Base-by-base conservation (phyloP, 2,329 filamentous ascomycete genomes). In the Paracoccidioides brasiliensis region DNA sequence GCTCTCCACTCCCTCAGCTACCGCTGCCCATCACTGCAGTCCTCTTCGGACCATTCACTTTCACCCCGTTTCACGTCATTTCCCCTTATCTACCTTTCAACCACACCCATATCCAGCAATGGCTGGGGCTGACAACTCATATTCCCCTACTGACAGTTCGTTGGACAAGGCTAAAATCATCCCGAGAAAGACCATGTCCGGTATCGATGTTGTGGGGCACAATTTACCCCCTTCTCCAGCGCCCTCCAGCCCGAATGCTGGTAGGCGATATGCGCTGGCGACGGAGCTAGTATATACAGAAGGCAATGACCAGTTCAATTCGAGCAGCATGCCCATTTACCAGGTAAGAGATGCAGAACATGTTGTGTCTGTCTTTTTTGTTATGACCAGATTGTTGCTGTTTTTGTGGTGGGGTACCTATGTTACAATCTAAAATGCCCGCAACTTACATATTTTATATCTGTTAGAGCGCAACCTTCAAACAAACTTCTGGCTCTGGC, bases 261-360 rank as follows among this genome's bases (percentile, higher is more conserved):
- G 89, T 60, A 83, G 86, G 62, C 88, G 89, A 63, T 98, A 97
- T 73, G 90, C 90, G 48, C 81, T 98, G 58, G 91, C 91, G 56
- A 98, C 93, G 4, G 93, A 98, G 74, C 78, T 98, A 60, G 93
- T 98, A 58, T 97, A 91, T 72, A 97, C 91, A 53, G 93, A 98
- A 65, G 84, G 86, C 69, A 93, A 85, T 73, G 93, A 98, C 72
- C 93, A 98, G 76, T 96, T 97, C 77, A 94, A 94, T 67, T 82
- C 93, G 56, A 95, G 89, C 64, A 97, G 90, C 71, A 85, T 95
- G 64, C 93, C 93, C 54, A 97, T 98, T 68, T 98, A 98, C 73
- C 93, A 95, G 75, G 80, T 82, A 66, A 58, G 64, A 57, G 42
- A 51, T 40, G 32, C n/a, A 43, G 12, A 30, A 15, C 22, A 42